Evolutionary conservation across 1,284 basidiomycete species (phyloP).

Genomic region (Abortiporus biennis): DNA sequence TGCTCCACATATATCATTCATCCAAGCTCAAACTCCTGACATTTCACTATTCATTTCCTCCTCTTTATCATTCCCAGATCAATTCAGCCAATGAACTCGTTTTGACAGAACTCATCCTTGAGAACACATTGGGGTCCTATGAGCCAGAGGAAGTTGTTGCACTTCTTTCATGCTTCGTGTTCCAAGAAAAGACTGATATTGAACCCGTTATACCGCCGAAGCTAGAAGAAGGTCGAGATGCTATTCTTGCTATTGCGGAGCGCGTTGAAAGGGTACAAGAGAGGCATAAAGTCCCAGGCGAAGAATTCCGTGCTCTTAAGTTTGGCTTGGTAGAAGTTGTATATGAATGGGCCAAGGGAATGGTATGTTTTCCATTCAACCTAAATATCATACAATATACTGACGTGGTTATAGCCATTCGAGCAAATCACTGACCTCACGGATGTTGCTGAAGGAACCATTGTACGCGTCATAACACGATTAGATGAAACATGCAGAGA

Average conservation of each 20-base stretch:
- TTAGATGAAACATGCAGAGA: constrained; percentile 97
- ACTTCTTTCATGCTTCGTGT: constrained; percentile 92
- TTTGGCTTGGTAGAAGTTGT: constrained; percentile 93
- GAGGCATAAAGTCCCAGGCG: constrained; percentile 69
- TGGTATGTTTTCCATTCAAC: constrained; percentile 48
- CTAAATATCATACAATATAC: background rate
- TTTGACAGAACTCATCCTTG: constrained; percentile 94
- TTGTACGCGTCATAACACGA: constrained; percentile 94
- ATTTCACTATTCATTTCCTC: background rate
- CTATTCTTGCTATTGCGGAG: constrained; percentile 80
- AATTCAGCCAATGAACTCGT: constrained; percentile 96
- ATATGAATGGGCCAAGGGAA: constrained; percentile 98
- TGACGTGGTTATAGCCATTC: constrained; percentile 66
- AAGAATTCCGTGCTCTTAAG: constrained; percentile 78
- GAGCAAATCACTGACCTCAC: constrained; percentile 90
- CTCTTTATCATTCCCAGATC: constrained; percentile 66
- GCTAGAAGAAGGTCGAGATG: constrained; percentile 74
- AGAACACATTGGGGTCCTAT: constrained; percentile 87
- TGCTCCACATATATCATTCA: background rate
- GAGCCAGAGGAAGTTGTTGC: constrained; percentile 98
- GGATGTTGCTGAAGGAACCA: constrained; percentile 95
- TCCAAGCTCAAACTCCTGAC: background rate
- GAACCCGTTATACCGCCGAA: constrained; percentile 78
- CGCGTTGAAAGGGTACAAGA: constrained; percentile 79
- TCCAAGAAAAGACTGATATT: constrained; percentile 93